Conservation (phyloP, 2,329 filamentous ascomycete genomes). For the Xylariaceae sp. region DNA sequence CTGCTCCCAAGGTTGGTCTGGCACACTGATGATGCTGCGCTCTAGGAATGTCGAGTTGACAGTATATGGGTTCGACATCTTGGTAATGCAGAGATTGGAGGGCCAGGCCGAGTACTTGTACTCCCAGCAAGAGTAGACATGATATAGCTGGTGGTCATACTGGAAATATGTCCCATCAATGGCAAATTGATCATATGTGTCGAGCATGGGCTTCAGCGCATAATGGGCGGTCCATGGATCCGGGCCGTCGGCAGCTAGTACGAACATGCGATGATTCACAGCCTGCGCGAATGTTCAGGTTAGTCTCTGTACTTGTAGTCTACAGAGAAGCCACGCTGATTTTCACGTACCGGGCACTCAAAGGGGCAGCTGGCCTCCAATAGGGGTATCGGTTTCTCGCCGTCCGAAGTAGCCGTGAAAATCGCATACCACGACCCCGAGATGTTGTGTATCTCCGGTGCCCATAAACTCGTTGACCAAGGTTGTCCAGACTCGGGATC, state of each 20-base stretch:
- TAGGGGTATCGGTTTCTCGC: conserved; percentile 32
- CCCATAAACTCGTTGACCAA: conserved; percentile 36
- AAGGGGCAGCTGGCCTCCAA: conserved; percentile 34
- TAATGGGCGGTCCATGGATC: conserved; percentile 34
- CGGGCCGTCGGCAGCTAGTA: conserved; percentile 29
- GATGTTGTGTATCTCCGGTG: conserved; percentile 35
- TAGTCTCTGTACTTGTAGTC: too few species aligned
- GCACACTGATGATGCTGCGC: conserved; percentile 33
- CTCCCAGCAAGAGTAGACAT: conserved; percentile 36
- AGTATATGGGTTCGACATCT: conserved; percentile 34
- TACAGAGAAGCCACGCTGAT: not conserved
- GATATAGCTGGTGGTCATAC: conserved; percentile 31
- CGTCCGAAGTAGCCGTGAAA: conserved; percentile 34
- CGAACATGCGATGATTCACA: conserved; percentile 36
- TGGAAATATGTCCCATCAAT: conserved; percentile 36
- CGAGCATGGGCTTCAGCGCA: conserved; percentile 31
- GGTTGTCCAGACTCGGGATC: conserved; percentile 29
- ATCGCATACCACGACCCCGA: conserved; percentile 32
- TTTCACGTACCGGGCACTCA: conserved; percentile 30
- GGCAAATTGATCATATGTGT: conserved; percentile 35
- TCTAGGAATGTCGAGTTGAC: conserved; percentile 31
- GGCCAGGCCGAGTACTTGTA: conserved; percentile 34
- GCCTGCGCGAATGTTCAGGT: conserved; percentile 20
- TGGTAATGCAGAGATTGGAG: conserved; percentile 35
- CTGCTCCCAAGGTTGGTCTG: conserved; percentile 35